Evolutionary conservation across 2,329 filamentous ascomycete species (phyloP), one percentile per base, ranked within the genome.

Genomic region (Lasiodiplodia hormozganensis): DNA sequence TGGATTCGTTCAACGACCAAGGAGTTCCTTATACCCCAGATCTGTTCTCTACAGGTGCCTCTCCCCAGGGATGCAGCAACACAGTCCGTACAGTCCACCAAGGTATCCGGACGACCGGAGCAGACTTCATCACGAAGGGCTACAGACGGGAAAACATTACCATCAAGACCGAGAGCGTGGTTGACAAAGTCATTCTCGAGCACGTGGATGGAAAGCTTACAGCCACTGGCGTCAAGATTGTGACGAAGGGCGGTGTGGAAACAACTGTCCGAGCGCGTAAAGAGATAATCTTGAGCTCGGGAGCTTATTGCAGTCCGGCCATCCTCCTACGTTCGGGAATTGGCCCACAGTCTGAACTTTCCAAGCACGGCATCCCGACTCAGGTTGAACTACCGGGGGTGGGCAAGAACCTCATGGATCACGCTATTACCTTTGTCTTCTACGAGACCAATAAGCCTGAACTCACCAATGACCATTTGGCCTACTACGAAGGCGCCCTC

Each of bases 401-500:
- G 0, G 89, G 89, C 1, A 84, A 84, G 69, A 89, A 91, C 75
- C 81, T 92, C 2, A 83, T 88, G 67, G 89, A 92, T 73, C 88
- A 90, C 58, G 84, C 85, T 70, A 72, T 78, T 62, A 73, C 72
- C 64, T 88, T 89, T 74, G 85, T 87, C 66, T 90, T 87, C 75
- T 90, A 90, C 74, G 85, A 89, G 76, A 85, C 86, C 47, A 47
- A 34, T 0, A 85, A 90, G 72, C 89, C 87, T 73, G 76, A 23
- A 77, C 82, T 66, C 77, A 86, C 88, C 16, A 87, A 81, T 58
- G 88, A 90, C 74, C 76, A 85, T 68, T 80, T 84, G n/a, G 82
- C 86, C 52, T 87, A 87, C 76, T 86, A 88, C 70, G 40, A 58
- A 7, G 80, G 86, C 70, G 85, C 83, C 31, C 78, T 86, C 21